Evolutionary conservation across 2,329 filamentous ascomycete genomes (phyloP).

Genomic region (Emydomyces testavorans): DNA sequence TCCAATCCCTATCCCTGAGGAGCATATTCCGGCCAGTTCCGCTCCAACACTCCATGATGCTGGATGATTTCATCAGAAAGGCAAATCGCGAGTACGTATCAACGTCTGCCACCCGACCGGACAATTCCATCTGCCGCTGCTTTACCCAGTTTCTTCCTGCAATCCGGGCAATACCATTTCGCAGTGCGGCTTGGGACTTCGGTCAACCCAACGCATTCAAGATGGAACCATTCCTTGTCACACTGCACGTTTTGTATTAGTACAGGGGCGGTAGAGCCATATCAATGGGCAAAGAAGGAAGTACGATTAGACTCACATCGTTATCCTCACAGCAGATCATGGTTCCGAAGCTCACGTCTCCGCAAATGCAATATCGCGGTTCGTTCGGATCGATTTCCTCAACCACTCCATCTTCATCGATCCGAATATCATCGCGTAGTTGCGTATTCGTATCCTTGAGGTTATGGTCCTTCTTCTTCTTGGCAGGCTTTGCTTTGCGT

Average conservation of each 20-base stretch:
- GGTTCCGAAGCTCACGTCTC: conserved; percentile 51
- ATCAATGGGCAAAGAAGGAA: conserved; percentile 2
- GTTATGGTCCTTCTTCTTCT: conserved; percentile 33
- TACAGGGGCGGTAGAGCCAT: not conserved
- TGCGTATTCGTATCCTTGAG: conserved; percentile 19
- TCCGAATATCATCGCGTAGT: conserved; percentile 31
- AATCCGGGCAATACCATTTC: conserved; percentile 57
- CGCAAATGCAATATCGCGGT: conserved; percentile 53
- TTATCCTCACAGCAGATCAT: conserved; percentile 57
- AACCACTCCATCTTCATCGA: conserved; percentile 39
- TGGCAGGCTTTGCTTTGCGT: conserved; percentile 44
- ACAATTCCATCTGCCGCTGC: conserved; percentile 31
- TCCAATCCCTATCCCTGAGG: not conserved
- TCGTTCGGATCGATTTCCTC: conserved; percentile 50
- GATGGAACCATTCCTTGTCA: conserved; percentile 56
- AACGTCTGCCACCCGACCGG: conserved; percentile 25
- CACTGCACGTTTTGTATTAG: conserved; percentile 34
- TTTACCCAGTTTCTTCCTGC: conserved; percentile 40
- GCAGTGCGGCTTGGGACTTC: conserved; percentile 49
- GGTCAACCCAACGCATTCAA: conserved; percentile 47
- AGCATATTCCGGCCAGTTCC: conserved; percentile 7
- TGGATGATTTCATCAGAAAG: conserved; percentile 2
- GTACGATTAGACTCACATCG: conserved; percentile 34
- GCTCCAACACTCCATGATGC: conserved; percentile 4
- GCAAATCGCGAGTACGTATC: conserved; percentile 16